Base-by-base conservation (phyloP, 2,329 filamentous ascomycete species). In the Alternaria burnsii region DNA sequence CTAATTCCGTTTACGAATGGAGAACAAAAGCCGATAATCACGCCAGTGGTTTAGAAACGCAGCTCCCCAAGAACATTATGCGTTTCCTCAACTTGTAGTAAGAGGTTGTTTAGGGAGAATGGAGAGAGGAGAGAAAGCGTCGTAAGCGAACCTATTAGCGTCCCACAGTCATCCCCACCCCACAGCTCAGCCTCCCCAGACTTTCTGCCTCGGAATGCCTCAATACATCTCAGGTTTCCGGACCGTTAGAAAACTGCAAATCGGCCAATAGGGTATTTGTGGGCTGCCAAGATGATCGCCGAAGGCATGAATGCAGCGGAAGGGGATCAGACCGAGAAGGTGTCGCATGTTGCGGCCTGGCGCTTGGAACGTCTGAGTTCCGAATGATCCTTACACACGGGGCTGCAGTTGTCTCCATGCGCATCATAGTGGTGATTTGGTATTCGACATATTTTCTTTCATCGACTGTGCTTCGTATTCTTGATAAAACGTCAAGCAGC, bases 301-400 rank as follows among this genome's bases (percentile, higher is more conserved):
- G 44, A 40, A 38, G 32, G 63, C 54, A 53, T 62, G 28, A 48
- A 52, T 51, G 47, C 44, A 43, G 40, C 43, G 52, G 50, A 47
- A 54, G 64, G 48, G 55, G 63, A 52, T 66, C 66, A 68, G 59
- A 75, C 70, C 41, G 58, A 56, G 24, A 50, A 48, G 52, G 71
- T 73, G 63, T 69, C 71, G 65, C 42, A 59, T 40, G 42, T 18
- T 58, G 54, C 58, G 52, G 47, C 43, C 38, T 68, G 70, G 54
- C 56, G 68, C 70, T 67, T 66, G 48, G 62, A 65, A 54, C 42
- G 72, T 73, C 55, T 62, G 61, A 68, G 62, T 56, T 68, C 56
- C 63, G 58, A 38, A 32, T 22, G 22, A 61, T 48, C 47, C 57
- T 40, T 57, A 55, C 28, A 14, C n/a, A 12, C 42, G 46, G 52